Evolutionary conservation across 495 filamentous ascomycete genomes (phyloP).

Genomic region (Talaromyces thailandensis): DNA sequence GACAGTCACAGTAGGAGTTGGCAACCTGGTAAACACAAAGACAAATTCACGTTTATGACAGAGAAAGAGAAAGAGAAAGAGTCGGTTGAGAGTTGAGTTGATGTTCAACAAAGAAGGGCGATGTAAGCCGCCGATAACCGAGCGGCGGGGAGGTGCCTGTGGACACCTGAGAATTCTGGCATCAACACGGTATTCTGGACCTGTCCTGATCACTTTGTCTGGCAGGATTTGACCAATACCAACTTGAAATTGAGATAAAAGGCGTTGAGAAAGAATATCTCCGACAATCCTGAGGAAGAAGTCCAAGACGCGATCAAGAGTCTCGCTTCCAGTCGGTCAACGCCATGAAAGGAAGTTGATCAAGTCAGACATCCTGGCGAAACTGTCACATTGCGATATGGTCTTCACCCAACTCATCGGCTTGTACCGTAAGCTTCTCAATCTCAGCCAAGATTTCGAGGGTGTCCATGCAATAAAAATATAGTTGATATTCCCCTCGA

Average conservation of each 20-base stretch:
- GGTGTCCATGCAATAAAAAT: not conserved
- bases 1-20: not conserved
- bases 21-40: not conserved
- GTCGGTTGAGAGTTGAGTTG: not conserved
- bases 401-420: not conserved
- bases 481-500: no score
- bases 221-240: no score
- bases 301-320: no score
- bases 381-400: not conserved
- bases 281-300: no score
- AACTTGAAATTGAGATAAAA: no score
- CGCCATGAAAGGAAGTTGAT: not conserved
- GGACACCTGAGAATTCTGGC: conserved; percentile 3
- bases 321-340: not conserved
- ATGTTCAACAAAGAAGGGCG: not conserved
- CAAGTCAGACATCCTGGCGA: not conserved
- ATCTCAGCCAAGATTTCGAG: not conserved
- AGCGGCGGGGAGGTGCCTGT: not conserved
- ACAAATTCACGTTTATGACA: not conserved
- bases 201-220: no score
- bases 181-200: not conserved
- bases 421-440: not conserved
- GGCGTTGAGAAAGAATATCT: no score
- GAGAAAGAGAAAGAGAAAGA: not conserved
- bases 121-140: conserved; percentile 4